Evolutionary conservation across 345 rosid species (phyloP).

Genomic region (Excoecaria agallocha): DNA sequence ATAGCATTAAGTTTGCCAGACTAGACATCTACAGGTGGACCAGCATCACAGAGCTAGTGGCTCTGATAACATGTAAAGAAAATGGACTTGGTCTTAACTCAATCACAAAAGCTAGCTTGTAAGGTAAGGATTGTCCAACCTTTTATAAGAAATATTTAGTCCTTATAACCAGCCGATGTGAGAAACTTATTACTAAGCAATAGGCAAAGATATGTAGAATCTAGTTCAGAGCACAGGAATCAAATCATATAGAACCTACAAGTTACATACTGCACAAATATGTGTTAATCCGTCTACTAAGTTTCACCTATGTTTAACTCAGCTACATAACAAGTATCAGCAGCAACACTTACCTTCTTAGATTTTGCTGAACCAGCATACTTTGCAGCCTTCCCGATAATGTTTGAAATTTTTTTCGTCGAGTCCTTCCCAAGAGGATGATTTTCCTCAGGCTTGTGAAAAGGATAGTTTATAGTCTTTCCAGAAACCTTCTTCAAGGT

Average conservation of each 20-base stretch:
- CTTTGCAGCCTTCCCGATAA: constrained; percentile 83
- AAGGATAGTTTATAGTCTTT: constrained; percentile 64
- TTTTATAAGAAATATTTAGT: no score
- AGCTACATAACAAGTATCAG: constrained; percentile 9
- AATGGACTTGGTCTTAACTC: no score
- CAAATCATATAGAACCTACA: neutral
- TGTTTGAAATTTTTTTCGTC: constrained; percentile 73
- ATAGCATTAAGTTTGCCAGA: no score
- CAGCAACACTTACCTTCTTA: constrained; percentile 59
- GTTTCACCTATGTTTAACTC: neutral
- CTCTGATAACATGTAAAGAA: no score
- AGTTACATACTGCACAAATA: neutral
- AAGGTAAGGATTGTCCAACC: no score
- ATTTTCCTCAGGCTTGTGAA: constrained; percentile 93
- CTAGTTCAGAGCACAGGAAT: neutral
- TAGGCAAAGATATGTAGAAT: no score
- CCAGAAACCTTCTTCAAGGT: constrained; percentile 63
- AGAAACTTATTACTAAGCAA: no score
- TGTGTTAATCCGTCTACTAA: neutral
- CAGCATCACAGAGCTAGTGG: no score
- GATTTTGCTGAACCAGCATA: constrained; percentile 81
- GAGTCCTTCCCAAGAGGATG: constrained; percentile 90
- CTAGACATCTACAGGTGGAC: no score
- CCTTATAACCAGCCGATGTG: no score
- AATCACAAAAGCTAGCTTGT: no score